Evolutionary conservation across 2,329 filamentous ascomycete species (phyloP).

Genomic region (Cladosporium sp.): DNA sequence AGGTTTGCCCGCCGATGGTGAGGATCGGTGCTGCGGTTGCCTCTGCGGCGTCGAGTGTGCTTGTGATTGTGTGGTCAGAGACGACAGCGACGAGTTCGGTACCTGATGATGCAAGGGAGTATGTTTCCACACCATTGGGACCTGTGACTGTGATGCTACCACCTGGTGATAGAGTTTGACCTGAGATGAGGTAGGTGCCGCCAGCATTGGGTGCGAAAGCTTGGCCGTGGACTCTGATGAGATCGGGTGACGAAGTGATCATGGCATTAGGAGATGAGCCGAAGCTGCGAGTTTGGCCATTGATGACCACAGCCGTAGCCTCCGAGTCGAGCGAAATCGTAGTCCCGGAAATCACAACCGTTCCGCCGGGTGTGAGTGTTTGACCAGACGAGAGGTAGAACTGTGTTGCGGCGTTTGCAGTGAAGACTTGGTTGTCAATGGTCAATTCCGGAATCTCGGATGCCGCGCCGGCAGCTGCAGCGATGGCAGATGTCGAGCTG

Average conservation of each 20-base stretch:
- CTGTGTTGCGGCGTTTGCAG: slow-evolving; percentile 49
- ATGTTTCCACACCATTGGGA: slow-evolving; percentile 30
- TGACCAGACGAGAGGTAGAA: slow-evolving; percentile 44
- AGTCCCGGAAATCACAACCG: slow-evolving; percentile 40
- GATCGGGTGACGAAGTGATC: slow-evolving; percentile 31
- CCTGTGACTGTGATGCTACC: slow-evolving; percentile 28
- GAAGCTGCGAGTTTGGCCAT: slow-evolving; percentile 39
- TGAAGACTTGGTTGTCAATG: slow-evolving; percentile 42
- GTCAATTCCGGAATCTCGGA: slow-evolving; percentile 39
- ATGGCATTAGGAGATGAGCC: slow-evolving; percentile 37
- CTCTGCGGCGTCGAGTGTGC: slow-evolving; percentile 35
- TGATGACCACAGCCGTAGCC: slow-evolving; percentile 43
- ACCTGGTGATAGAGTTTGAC: slow-evolving; percentile 31
- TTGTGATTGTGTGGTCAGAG: slow-evolving; percentile 32
- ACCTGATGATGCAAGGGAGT: slow-evolving; percentile 37
- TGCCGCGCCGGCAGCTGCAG: slow-evolving; percentile 19
- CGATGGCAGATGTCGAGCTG: slow-evolving; percentile 29
- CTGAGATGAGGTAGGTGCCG: slow-evolving; percentile 31
- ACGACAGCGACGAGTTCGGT: slow-evolving; percentile 25
- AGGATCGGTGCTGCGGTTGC: slow-evolving; percentile 33
- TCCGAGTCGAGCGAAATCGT: slow-evolving; percentile 43
- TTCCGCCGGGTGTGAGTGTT: slow-evolving; percentile 39
- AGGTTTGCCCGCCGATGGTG: slow-evolving; percentile 33
- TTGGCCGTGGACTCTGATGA: slow-evolving; percentile 34
- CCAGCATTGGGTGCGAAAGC: slow-evolving; percentile 30